Percentiles rank a stretch among this genome's conserved stretches.
Conservation (phyloP, 805 yeast species). For the Starmerella geochares region DNA sequence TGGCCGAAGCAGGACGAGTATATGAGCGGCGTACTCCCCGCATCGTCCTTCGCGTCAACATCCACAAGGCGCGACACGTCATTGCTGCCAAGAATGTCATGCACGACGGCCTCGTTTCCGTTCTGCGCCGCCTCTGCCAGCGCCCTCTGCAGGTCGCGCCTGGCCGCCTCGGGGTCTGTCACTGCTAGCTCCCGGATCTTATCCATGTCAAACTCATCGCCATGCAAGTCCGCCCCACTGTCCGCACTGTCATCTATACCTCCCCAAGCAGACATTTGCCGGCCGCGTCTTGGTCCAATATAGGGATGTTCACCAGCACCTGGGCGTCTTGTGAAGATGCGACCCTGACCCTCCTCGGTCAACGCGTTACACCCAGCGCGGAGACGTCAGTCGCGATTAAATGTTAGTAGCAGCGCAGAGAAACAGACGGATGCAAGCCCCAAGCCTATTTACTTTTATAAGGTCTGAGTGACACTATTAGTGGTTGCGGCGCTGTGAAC, state of each 20-base stretch:
- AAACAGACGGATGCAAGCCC: too few species aligned
- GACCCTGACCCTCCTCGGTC: not conserved
- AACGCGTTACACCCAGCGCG: not conserved
- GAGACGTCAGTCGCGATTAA: too few species aligned
- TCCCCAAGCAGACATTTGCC: slow-evolving; percentile 21
- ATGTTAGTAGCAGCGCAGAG: too few species aligned
- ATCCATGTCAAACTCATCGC: slow-evolving; percentile 9
- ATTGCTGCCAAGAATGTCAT: slow-evolving; percentile 28
- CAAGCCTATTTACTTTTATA: too few species aligned
- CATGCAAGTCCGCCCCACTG: not conserved
- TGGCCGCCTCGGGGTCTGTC: slow-evolving; percentile 13
- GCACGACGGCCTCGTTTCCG: slow-evolving; percentile 29
- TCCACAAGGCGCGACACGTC: slow-evolving; percentile 26
- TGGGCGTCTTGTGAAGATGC: not conserved
- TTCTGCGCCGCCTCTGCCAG: slow-evolving; percentile 32
- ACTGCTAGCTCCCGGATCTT: slow-evolving; percentile 1
- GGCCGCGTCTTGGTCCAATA: not conserved
- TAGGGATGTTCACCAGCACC: not conserved
- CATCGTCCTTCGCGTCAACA: slow-evolving; percentile 31
- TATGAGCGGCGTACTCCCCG: slow-evolving; percentile 34
- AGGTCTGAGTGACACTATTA: too few species aligned
- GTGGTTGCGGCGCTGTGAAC: too few species aligned
- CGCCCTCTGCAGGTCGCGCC: slow-evolving; percentile 26
- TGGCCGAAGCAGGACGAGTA: slow-evolving; percentile 37
- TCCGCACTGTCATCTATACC: slow-evolving; percentile 17